Base-by-base conservation (phyloP, 768 basidiomycete genomes). In the Amanita phalloides region DNA sequence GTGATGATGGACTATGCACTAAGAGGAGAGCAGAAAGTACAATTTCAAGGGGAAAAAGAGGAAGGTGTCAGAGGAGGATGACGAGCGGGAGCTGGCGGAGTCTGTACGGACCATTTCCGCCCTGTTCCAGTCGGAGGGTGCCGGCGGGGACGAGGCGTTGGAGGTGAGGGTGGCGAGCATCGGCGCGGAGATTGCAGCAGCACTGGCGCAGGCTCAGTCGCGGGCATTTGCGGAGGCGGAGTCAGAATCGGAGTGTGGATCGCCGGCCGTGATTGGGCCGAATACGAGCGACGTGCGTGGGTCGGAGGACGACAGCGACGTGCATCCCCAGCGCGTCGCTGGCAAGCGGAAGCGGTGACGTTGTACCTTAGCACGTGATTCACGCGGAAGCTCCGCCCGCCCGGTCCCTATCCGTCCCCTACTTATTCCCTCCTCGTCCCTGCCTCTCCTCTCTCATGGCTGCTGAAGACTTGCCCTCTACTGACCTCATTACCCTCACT, bases 401-500 rank as follows among this genome's bases (percentile, higher is more conserved):
- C 26, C 62, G 61, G 59, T 54, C 38, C 35, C 38, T 47, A 30
- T 45, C 26, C 47, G 17, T 41, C 49, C 57, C 49, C 57, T 56
- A 51, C 35, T 57, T 38, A 54, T 44, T 53, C 53, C 30, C 36
- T 41, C 52, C 52, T 56, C 41, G 33, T 42, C 52, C 51, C 49
- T 32, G 36, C 55, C 45, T 17, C 57, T 53, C 44, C 21, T 42
- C 45, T 49, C 56, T 23, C 54, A 76, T 77, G 72, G 58, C 72
- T 43, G 60, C 77, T 61, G 82, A 86, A 62, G 84, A 90, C 59
- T 64, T 75, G 52, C 89, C 89, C 55, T 83, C 72, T 71, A 87
- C 86, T 39, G 91, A 96, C 64, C 72, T 96, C 59, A 88, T 95
- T 70, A 96, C 93, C 45, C 79, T 96, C 62, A 96, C 93, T 55